A percentile compares a stretch with the other conserved stretches of the same genome.
phyloP scores from a whole-genome alignment of 768 basidiomycete species.

The Royoungia palumana region DNA sequence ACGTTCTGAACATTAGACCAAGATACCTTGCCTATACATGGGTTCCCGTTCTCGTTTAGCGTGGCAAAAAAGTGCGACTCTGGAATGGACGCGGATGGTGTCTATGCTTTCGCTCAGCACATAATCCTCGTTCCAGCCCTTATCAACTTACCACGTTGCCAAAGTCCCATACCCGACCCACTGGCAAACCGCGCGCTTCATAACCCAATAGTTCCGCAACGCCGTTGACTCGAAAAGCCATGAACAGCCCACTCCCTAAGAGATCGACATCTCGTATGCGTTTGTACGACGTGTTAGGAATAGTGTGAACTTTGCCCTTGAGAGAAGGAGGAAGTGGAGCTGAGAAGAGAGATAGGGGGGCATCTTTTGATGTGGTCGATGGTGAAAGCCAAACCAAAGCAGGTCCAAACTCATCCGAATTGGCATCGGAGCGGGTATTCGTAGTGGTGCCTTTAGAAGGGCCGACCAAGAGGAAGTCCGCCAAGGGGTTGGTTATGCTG shows the following conservation, averaged over 20 bases:
- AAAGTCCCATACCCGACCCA: slow-evolving; percentile 52
- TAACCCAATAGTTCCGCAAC: slow-evolving; percentile 54
- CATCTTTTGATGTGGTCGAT: slow-evolving; percentile 5
- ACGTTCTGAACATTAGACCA: slow-evolving; percentile 63
- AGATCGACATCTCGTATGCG: slow-evolving; percentile 62
- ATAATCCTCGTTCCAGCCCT: neutral
- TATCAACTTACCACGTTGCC: slow-evolving; percentile 44
- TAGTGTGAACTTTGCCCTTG: slow-evolving; percentile 41
- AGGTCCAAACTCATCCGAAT: slow-evolving; percentile 9
- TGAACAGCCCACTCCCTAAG: slow-evolving; percentile 50
- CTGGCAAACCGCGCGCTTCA: slow-evolving; percentile 35
- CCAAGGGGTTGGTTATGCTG: slow-evolving; percentile 33
- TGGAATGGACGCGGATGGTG: slow-evolving; percentile 38
- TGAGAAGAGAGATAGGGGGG: slow-evolving; percentile 21
- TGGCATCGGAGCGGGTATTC: neutral
- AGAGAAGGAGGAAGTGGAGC: slow-evolving; percentile 52
- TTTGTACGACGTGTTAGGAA: slow-evolving; percentile 46
- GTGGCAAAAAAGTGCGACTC: slow-evolving; percentile 59
- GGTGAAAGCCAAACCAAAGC: slow-evolving; percentile 36
- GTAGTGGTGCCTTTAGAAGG: slow-evolving; percentile 11
- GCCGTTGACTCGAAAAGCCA: slow-evolving; percentile 57
- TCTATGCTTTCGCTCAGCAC: slow-evolving; percentile 30
- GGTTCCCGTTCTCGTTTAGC: slow-evolving; percentile 44
- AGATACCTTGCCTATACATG: slow-evolving; percentile 60
- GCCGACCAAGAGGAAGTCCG: slow-evolving; percentile 37